A percentile compares a stretch with the other conserved stretches of the same genome.
phyloP scores from a whole-genome alignment of 2,329 filamentous ascomycete genomes.

The Lachnellula suecica region DNA sequence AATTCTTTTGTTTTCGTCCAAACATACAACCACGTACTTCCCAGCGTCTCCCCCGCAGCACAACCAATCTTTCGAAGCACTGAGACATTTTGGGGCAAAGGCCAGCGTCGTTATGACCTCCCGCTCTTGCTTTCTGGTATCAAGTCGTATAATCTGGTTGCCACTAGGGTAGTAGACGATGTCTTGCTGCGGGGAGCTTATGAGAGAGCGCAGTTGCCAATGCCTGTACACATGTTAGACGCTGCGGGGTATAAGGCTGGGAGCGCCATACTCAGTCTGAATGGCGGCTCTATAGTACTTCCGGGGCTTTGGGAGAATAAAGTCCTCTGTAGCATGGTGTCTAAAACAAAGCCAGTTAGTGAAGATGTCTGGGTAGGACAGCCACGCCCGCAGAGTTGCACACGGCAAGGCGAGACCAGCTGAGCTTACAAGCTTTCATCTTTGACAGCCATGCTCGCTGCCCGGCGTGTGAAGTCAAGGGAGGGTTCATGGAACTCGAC shows the following conservation, averaged over 20 bases:
- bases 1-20: conserved; percentile 21
- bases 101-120: conserved; percentile 70
- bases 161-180: conserved; percentile 84
- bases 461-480: conserved; percentile 27
- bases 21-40: conserved; percentile 59
- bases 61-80: conserved; percentile 83
- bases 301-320: conserved; percentile 59
- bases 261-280: conserved; percentile 57
- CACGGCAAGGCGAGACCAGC: too few relatives aligned
- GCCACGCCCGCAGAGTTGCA: conserved; percentile 3
- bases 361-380: background rate
- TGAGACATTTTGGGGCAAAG: conserved; percentile 80
- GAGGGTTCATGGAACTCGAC: conserved; percentile 26
- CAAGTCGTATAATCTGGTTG: conserved; percentile 67
- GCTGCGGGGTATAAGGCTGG: background rate
- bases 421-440: conserved; percentile 50
- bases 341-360: conserved; percentile 37
- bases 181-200: conserved; percentile 76
- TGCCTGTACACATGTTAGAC: conserved; percentile 51
- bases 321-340: conserved; percentile 62
- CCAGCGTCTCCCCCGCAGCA: conserved; percentile 88
- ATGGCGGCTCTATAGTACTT: conserved; percentile 69
- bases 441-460: conserved; percentile 53
- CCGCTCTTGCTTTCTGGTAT: conserved; percentile 68
- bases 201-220: conserved; percentile 86